Evolutionary conservation across 2,329 filamentous ascomycete species (phyloP).

Genomic region (Daldinia eschscholtzii): DNA sequence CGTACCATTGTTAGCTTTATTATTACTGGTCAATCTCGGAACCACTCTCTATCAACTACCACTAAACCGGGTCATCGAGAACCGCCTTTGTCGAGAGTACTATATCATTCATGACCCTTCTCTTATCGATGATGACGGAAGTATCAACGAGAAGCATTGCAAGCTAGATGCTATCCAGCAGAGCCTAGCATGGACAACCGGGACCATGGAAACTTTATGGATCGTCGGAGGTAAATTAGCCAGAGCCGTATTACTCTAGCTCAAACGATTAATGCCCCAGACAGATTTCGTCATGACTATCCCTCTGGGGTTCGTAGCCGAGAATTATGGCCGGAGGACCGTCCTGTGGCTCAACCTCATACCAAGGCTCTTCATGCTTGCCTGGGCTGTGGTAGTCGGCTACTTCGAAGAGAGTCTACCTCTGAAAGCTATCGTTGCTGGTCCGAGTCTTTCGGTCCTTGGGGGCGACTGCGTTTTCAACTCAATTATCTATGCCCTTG

Average conservation of each 20-base stretch:
- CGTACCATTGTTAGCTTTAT: slow-evolving; percentile 55
- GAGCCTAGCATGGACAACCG: slow-evolving; percentile 65
- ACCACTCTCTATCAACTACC: slow-evolving; percentile 63
- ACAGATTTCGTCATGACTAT: slow-evolving; percentile 64
- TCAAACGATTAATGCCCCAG: slow-evolving; percentile 14
- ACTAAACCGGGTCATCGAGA: slow-evolving; percentile 61
- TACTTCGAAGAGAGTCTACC: slow-evolving; percentile 56
- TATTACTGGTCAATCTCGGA: slow-evolving; percentile 62
- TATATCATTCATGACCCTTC: slow-evolving; percentile 59
- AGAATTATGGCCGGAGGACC: slow-evolving; percentile 56
- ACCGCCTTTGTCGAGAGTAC: slow-evolving; percentile 63
- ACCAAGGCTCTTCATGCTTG: slow-evolving; percentile 57
- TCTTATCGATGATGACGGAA: slow-evolving; percentile 52
- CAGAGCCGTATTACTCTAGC: neutral
- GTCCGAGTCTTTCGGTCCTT: slow-evolving; percentile 59
- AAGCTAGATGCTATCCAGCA: slow-evolving; percentile 66
- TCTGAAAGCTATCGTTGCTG: slow-evolving; percentile 56
- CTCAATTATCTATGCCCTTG: slow-evolving; percentile 62
- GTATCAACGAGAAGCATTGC: slow-evolving; percentile 65
- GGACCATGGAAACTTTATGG: slow-evolving; percentile 63
- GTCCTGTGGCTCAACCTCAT: slow-evolving; percentile 61
- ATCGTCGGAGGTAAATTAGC: slow-evolving; percentile 60
- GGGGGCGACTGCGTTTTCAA: slow-evolving; percentile 66
- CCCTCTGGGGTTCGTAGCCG: slow-evolving; percentile 61
- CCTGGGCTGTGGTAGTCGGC: slow-evolving; percentile 57